A percentile compares a stretch with the other conserved stretches of the same genome.
These are phyloP conservation scores for Gracilaria gracilis DNA, from an alignment of 23 red algal species.

Conservation along the genomic window DNA sequence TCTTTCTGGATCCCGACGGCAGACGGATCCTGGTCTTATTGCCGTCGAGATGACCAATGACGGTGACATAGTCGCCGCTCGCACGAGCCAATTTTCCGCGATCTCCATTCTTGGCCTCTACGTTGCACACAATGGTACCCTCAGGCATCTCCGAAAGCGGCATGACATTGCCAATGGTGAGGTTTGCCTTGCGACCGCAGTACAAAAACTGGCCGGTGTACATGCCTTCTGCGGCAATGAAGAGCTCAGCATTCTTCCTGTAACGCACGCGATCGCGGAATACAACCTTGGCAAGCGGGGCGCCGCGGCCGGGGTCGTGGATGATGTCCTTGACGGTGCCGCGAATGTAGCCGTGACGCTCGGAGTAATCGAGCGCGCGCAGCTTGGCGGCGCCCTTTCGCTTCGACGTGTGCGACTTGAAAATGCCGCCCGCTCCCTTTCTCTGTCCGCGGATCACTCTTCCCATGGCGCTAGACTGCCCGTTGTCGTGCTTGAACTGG, in stretches of 20 bases:
- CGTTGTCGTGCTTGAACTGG: background rate
- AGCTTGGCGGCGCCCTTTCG: conserved; percentile 93
- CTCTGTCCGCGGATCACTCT: conserved; percentile 98
- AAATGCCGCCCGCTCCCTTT: conserved; percentile 97
- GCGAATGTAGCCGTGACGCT: conserved; percentile 97
- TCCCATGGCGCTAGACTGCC: conserved; percentile 69
- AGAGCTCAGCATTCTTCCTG: conserved; percentile 83
- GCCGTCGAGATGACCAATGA: conserved; percentile 94
- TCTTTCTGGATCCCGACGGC: conserved; percentile 88
- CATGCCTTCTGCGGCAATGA: conserved; percentile 98
- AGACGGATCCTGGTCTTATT: conserved; percentile 97
- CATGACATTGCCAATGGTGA: conserved; percentile 97
- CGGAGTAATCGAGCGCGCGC: conserved; percentile 91
- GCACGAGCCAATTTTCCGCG: conserved; percentile 92
- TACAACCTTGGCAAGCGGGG: conserved; percentile 93
- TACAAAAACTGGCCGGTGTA: conserved; percentile 98
- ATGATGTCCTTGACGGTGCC: conserved; percentile 93
- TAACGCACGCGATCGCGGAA: conserved; percentile 97
- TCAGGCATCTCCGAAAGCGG: conserved; percentile 93
- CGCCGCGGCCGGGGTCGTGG: conserved; percentile 97
- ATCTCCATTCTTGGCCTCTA: conserved; percentile 97
- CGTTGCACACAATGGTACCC: conserved; percentile 97
- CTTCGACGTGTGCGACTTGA: conserved; percentile 95
- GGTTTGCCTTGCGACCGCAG: conserved; percentile 89
- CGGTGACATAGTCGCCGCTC: conserved; percentile 92